Percentiles rank a stretch among this genome's conserved stretches.
These are phyloP conservation scores for Aschersonia sp. DNA, from an alignment of 2,329 filamentous ascomycete genomes.

Conservation along the genomic window DNA sequence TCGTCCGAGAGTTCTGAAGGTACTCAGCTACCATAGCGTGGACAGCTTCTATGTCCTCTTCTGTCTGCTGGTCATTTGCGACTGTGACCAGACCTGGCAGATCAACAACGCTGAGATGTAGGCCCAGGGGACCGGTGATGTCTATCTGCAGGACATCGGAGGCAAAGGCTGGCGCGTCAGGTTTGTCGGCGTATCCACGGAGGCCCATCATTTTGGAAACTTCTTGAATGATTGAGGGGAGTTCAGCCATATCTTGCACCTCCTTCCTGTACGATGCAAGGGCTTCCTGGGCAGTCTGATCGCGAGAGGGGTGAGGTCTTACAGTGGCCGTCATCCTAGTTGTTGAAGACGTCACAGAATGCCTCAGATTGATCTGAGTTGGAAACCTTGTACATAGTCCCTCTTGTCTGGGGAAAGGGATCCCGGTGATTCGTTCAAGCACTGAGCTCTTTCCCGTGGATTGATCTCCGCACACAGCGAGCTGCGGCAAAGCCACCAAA, in stretches of 20 bases:
- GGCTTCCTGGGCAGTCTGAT: neutral
- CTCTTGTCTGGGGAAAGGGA: conserved; percentile 10
- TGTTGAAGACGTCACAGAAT: neutral
- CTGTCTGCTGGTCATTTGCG: conserved; percentile 17
- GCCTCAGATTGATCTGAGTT: conserved; percentile 10
- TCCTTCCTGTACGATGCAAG: conserved; percentile 5
- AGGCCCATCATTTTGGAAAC: conserved; percentile 8
- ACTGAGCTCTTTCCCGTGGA: conserved; percentile 12
- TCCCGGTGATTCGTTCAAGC: conserved; percentile 9
- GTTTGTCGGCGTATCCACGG: no score
- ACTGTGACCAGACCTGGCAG: conserved; percentile 27
- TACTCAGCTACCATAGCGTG: conserved; percentile 22
- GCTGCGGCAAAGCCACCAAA: conserved; percentile 7
- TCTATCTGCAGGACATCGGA: conserved; percentile 11
- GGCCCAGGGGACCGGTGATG: conserved; percentile 8
- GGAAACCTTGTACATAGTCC: conserved; percentile 11
- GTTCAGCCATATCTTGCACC: conserved; percentile 8
- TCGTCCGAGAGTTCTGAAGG: conserved; percentile 23
- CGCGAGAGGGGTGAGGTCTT: conserved; percentile 6
- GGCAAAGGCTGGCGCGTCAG: conserved; percentile 7
- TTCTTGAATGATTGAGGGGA: conserved; percentile 9
- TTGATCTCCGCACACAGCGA: conserved; percentile 11
- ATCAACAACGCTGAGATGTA: conserved; percentile 30
- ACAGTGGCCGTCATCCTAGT: conserved; percentile 7
- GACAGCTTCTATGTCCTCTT: conserved; percentile 18